Conservation (phyloP, 2,329 filamentous ascomycete genomes). For the Westerdykella aurantiaca region DNA sequence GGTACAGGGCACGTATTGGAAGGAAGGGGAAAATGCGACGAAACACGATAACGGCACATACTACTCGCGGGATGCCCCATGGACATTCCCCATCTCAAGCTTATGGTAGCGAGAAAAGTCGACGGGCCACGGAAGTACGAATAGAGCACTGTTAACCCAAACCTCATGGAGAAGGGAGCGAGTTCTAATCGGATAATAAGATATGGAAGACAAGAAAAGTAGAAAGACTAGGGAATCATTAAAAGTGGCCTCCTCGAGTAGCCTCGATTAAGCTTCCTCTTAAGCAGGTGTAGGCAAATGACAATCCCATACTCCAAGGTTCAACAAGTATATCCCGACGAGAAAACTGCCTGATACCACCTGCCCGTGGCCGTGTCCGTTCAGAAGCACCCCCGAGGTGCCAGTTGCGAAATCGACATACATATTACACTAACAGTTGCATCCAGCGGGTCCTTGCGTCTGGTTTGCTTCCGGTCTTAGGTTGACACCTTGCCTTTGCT, state of each 20-base stretch:
- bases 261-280: slow-evolving; percentile 23
- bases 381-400: not conserved
- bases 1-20: slow-evolving; percentile 10
- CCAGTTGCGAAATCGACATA: slow-evolving; percentile 3
- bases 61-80: slow-evolving; percentile 3
- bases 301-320: slow-evolving; percentile 21
- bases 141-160: slow-evolving; percentile 1
- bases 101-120: slow-evolving; percentile 1
- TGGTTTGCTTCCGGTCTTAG: slow-evolving; percentile 56
- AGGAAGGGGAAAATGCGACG: slow-evolving; percentile 9
- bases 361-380: not conserved
- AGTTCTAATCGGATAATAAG: not conserved
- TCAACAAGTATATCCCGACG: slow-evolving; percentile 16
- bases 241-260: slow-evolving; percentile 30
- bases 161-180: slow-evolving; percentile 3
- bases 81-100: slow-evolving; percentile 6
- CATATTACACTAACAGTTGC: slow-evolving; percentile 53
- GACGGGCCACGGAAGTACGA: not conserved
- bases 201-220: slow-evolving; percentile 1
- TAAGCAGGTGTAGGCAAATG: slow-evolving; percentile 14
- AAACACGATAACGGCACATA: not conserved
- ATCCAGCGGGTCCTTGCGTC: slow-evolving; percentile 55
- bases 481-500: slow-evolving; percentile 60
- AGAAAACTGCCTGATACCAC: slow-evolving; percentile 6
- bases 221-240: slow-evolving; percentile 12